Evolutionary conservation across 805 yeast genomes (phyloP), one percentile per base, ranked within the genome.

Genomic region (Saccharomycopsis selenospora): DNA sequence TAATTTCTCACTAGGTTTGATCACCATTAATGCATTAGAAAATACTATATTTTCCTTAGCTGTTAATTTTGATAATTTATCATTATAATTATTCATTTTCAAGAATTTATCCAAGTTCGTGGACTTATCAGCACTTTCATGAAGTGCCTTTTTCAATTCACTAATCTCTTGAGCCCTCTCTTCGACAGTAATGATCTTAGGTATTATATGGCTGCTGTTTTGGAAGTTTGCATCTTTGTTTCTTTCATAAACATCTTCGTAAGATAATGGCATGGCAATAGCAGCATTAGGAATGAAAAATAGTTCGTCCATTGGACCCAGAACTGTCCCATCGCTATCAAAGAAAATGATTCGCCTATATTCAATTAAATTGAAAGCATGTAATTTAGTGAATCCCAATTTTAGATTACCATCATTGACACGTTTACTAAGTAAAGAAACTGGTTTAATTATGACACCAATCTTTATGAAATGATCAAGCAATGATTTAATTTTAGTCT

Each of bases 371-470:
- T 70, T 66, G 58, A 79, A 80, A 0, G 75, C 71, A 51, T 70
- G 63, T 26, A 79, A 63, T 56, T 80, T 80, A 0, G 82, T 78
- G 54, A 75, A 72, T 3, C 63, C 51, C 84, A 83, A 79, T 33
- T 65, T 55, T 3, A 67, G 27, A 64, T 53, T 6, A 42, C 42
- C 45, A 63, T 66, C 10, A 49, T 40, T 2, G 56, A 58, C 46
- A 58, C 60, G n/a, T n/a, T n/a, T n/a, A n/a, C n/a, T n/a, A 48
- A 43, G 22, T 61, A 56, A 38, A 38, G 49, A 59, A 5, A 64
- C 54, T 3, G 17, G 26, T 44, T 61, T 62, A 8, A 64, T 46
- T 2, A n/a, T n/a, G n/a, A n/a, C n/a, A n/a, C n/a, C n/a, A n/a
- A 58, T 43, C 3, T 62, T 58, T 45, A 61, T 63, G 10, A 56